phyloP scores from a whole-genome alignment of 1,284 basidiomycete species.

The Papiliotrema nemorosa region DNA sequence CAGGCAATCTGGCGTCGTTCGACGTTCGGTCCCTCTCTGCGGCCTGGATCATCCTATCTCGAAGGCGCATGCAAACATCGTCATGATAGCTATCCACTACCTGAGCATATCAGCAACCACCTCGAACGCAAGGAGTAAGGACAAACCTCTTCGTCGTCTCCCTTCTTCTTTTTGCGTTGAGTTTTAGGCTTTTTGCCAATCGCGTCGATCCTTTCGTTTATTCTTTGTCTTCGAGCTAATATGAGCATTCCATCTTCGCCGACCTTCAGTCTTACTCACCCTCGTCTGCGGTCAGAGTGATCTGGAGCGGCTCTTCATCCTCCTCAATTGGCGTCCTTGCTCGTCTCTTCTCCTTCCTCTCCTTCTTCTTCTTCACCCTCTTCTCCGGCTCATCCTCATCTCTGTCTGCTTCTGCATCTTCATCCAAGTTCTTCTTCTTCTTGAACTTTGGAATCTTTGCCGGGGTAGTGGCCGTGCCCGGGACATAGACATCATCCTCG shows the following conservation, averaged over 20 bases:
- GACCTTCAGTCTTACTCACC: background rate
- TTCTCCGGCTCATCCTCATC: conserved; percentile 54
- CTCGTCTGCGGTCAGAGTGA: conserved; percentile 19
- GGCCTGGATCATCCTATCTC: conserved; percentile 81
- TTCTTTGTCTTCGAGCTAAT: conserved; percentile 23
- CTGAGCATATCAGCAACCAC: conserved; percentile 7
- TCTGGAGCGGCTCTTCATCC: conserved; percentile 19
- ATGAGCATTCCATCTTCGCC: background rate
- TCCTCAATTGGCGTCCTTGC: conserved; percentile 53
- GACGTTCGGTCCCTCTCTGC: conserved; percentile 80
- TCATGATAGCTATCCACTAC: conserved; percentile 82
- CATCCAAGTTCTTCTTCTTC: conserved; percentile 52
- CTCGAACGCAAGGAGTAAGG: conserved; percentile 10
- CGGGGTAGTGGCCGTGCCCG: conserved; percentile 52
- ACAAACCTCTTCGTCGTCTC: conserved; percentile 57
- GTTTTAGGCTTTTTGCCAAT: conserved; percentile 77
- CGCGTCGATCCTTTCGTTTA: conserved; percentile 60
- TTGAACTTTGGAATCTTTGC: conserved; percentile 47
- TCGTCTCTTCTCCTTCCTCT: conserved; percentile 55
- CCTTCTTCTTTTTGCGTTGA: conserved; percentile 64
- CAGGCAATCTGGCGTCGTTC: conserved; percentile 78
- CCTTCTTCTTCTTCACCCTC: conserved; percentile 50
- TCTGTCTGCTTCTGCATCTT: conserved; percentile 56
- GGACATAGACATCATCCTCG: conserved; percentile 63
- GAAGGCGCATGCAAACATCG: conserved; percentile 79